These are phyloP conservation scores for Scheffersomyces segobiensis DNA, from an alignment of 1,139 yeast species.

Conservation along the genomic window DNA sequence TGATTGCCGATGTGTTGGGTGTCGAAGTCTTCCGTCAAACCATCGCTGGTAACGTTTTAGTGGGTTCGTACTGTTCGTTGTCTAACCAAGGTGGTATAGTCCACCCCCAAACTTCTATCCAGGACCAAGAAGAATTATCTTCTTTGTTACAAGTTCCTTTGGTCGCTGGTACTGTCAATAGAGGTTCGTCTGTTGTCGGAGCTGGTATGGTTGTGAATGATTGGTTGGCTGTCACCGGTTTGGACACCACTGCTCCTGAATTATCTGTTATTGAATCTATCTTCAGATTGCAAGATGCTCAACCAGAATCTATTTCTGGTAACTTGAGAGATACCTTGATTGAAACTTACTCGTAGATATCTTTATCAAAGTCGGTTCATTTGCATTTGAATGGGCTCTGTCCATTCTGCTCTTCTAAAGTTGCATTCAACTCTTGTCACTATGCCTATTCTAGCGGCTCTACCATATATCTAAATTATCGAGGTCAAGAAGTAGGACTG, in stretches of 20 bases:
- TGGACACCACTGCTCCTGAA: constrained; percentile 98
- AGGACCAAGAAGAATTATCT: constrained; percentile 97
- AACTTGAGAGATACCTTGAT: constrained; percentile 87
- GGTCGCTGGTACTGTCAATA: constrained; percentile 97
- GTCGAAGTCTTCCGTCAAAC: constrained; percentile 99
- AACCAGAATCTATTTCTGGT: constrained; percentile 80
- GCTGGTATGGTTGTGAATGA: constrained; percentile 99
- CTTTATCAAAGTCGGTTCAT: neutral
- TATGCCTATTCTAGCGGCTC: neutral
- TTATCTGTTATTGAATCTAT: constrained; percentile 94
- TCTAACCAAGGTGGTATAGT: constrained; percentile 98
- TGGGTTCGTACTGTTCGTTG: constrained; percentile 92
- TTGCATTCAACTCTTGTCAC: neutral
- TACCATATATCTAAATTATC: neutral
- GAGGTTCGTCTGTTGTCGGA: constrained; percentile 97
- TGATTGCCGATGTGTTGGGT: constrained; percentile 97
- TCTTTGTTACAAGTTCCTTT: constrained; percentile 94
- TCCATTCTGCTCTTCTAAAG: neutral
- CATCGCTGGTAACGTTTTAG: constrained; percentile 95
- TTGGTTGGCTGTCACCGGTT: constrained; percentile 96
- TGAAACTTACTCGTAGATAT: constrained; percentile 66
- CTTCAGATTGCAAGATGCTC: constrained; percentile 87
- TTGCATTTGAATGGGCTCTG: constrained; percentile 1
- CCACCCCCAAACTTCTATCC: constrained; percentile 95
- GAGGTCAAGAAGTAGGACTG: neutral